phyloP scores from a whole-genome alignment of 106 monocot genomes.

The Allium sativum region DNA sequence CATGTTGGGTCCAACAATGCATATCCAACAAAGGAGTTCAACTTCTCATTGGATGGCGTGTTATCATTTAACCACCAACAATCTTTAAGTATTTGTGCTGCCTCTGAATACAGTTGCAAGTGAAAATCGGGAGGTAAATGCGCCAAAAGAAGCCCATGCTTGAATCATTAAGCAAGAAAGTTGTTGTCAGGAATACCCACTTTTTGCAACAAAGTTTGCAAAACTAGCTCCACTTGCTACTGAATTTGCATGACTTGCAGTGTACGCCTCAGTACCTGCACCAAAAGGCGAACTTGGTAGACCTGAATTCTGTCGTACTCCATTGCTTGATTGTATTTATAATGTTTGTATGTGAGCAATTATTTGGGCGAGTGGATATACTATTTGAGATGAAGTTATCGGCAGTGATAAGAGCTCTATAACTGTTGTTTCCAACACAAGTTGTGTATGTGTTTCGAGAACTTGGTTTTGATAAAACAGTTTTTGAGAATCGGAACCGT shows the following conservation, averaged over 20 bases:
- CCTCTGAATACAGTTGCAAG: slow-evolving; percentile 82
- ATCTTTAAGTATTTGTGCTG: slow-evolving; percentile 88
- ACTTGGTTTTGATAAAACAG: slow-evolving; percentile 94
- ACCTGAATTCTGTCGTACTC: slow-evolving; percentile 38
- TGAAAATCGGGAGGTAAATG: slow-evolving; percentile 98
- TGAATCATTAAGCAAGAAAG: slow-evolving; percentile 92
- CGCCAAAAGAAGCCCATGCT: slow-evolving; percentile 87
- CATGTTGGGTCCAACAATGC: too few species aligned
- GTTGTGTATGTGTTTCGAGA: slow-evolving; percentile 85
- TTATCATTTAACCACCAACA: slow-evolving; percentile 96
- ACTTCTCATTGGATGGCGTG: too few species aligned
- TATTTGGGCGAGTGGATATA: slow-evolving; percentile 82
- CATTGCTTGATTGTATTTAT: slow-evolving; percentile 65
- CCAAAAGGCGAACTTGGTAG: slow-evolving; percentile 80
- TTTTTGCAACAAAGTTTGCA: slow-evolving; percentile 64
- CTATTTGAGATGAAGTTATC: slow-evolving; percentile 63
- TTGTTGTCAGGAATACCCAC: slow-evolving; percentile 88
- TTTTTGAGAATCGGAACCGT: slow-evolving; percentile 54
- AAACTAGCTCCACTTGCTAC: slow-evolving; percentile 32
- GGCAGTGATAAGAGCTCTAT: slow-evolving; percentile 98
- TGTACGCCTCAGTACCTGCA: slow-evolving; percentile 49
- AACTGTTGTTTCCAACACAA: slow-evolving; percentile 86
- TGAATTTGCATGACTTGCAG: slow-evolving; percentile 29
- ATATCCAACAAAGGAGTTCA: too few species aligned
- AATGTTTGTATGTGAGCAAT: slow-evolving; percentile 79